Conservation (phyloP, 352 stramenopile genomes). For the Globisporangium abappressorium region DNA sequence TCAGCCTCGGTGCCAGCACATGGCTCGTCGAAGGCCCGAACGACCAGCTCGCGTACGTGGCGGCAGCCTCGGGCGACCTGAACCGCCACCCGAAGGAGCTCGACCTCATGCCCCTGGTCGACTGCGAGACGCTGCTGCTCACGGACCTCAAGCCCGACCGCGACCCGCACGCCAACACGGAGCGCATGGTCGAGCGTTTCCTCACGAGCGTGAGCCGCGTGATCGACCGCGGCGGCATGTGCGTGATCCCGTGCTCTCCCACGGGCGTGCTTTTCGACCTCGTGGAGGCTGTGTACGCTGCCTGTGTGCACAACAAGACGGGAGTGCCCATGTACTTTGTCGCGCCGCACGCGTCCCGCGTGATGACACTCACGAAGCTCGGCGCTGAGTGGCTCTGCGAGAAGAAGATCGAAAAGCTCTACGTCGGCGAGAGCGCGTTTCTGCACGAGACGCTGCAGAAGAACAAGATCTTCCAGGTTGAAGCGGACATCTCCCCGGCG, state of each 20-base stretch:
- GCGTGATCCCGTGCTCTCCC: slow-evolving; percentile 56
- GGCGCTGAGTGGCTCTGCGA: slow-evolving; percentile 82
- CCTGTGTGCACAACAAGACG: slow-evolving; percentile 43
- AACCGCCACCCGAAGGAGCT: slow-evolving; percentile 84
- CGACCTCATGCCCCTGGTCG: slow-evolving; percentile 66
- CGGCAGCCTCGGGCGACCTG: slow-evolving; percentile 73
- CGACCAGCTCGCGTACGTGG: slow-evolving; percentile 72
- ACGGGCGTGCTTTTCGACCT: slow-evolving; percentile 79
- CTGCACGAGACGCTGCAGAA: slow-evolving; percentile 53
- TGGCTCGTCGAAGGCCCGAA: slow-evolving; percentile 74
- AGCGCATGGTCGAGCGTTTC: slow-evolving; percentile 68
- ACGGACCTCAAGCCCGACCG: slow-evolving; percentile 75
- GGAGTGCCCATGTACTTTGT: slow-evolving; percentile 66
- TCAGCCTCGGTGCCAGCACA: slow-evolving; percentile 60
- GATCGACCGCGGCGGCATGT: slow-evolving; percentile 63
- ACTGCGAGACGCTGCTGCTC: slow-evolving; percentile 77
- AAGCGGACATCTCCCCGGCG: slow-evolving; percentile 37
- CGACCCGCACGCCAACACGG: slow-evolving; percentile 66
- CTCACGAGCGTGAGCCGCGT: slow-evolving; percentile 56
- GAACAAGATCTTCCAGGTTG: slow-evolving; percentile 46
- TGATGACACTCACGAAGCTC: slow-evolving; percentile 50
- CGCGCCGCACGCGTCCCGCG: slow-evolving; percentile 41
- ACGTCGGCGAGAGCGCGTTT: slow-evolving; percentile 68
- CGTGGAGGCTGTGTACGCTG: slow-evolving; percentile 64
- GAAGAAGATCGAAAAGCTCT: slow-evolving; percentile 81